phyloP scores from a whole-genome alignment of 257 asterid species.

The Craterostigma plantagineum region DNA sequence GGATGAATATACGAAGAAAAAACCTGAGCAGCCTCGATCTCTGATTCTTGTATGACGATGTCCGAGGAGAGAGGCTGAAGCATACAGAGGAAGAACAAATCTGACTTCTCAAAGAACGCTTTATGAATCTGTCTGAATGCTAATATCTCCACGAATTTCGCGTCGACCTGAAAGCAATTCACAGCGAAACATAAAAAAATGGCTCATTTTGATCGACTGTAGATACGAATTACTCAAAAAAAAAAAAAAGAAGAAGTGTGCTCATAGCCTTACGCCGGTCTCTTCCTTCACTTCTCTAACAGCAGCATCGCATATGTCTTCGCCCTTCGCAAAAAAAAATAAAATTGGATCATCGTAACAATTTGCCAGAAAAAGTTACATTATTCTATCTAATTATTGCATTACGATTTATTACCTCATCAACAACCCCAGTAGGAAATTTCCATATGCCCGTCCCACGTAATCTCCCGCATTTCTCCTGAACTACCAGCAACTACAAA shows the following conservation, averaged over 20 bases:
- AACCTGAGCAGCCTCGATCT: constrained; percentile 97
- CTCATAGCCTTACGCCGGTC: constrained; percentile 64
- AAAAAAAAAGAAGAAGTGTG: too few relatives aligned
- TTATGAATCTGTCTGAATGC: constrained; percentile 89
- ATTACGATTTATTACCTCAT: constrained; percentile 41
- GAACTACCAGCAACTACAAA: constrained; percentile 76
- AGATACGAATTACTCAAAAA: constrained; percentile 3
- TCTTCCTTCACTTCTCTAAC: constrained; percentile 97
- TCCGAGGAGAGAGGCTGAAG: constrained; percentile 62
- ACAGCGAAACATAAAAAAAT: constrained; percentile 5
- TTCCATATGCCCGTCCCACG: constrained; percentile 85
- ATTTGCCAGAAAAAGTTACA: too few relatives aligned
- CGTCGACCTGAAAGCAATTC: constrained; percentile 41
- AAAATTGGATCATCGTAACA: too few relatives aligned
- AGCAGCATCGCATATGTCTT: constrained; percentile 85
- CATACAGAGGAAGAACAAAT: constrained; percentile 85
- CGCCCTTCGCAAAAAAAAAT: constrained; percentile 30
- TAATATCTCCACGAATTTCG: constrained; percentile 62
- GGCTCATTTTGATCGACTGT: not conserved
- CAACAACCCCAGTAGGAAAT: constrained; percentile 94
- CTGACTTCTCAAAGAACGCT: constrained; percentile 74
- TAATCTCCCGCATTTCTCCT: constrained; percentile 65
- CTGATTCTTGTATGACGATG: constrained; percentile 59
- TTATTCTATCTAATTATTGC: not conserved
- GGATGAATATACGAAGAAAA: constrained; percentile 5